Conservation (phyloP, 2,329 filamentous ascomycete genomes). For the Cercospora nicotianae region DNA sequence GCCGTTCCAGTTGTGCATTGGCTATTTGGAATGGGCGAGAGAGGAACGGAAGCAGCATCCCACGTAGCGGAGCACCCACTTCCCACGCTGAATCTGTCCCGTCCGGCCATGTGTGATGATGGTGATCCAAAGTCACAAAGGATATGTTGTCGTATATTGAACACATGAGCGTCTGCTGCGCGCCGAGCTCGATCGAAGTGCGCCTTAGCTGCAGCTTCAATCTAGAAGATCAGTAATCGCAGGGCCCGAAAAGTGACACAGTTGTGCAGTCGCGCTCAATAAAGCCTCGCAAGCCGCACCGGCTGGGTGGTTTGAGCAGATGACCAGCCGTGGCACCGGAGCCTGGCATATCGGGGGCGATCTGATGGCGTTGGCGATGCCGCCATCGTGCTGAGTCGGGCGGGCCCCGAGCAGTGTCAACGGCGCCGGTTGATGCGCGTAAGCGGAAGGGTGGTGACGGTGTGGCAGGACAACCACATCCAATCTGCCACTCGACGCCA, state of each 20-base stretch:
- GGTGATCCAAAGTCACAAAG: background rate
- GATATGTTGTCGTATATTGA: background rate
- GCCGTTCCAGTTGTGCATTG: background rate
- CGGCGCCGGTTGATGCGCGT: background rate
- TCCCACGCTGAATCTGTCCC: background rate
- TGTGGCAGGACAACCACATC: conserved; percentile 9
- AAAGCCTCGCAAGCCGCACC: conserved; percentile 4
- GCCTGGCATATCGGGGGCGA: background rate
- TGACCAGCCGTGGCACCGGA: conserved; percentile 14
- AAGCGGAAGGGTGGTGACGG: background rate
- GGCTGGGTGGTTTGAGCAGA: conserved; percentile 8
- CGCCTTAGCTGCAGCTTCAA: background rate
- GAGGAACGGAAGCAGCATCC: background rate
- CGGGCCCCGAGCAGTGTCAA: background rate
- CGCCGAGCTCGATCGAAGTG: background rate
- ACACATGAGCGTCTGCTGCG: background rate
- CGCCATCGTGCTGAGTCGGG: background rate
- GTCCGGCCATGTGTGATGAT: background rate
- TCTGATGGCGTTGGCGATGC: background rate
- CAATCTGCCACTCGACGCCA: background rate
- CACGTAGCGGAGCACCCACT: background rate
- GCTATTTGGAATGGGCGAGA: background rate
- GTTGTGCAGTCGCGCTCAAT: background rate
- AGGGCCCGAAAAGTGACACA: background rate
- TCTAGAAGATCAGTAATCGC: background rate